Evolutionary conservation across 495 filamentous ascomycete genomes (phyloP).

Genomic region (Neurospora intermedia): DNA sequence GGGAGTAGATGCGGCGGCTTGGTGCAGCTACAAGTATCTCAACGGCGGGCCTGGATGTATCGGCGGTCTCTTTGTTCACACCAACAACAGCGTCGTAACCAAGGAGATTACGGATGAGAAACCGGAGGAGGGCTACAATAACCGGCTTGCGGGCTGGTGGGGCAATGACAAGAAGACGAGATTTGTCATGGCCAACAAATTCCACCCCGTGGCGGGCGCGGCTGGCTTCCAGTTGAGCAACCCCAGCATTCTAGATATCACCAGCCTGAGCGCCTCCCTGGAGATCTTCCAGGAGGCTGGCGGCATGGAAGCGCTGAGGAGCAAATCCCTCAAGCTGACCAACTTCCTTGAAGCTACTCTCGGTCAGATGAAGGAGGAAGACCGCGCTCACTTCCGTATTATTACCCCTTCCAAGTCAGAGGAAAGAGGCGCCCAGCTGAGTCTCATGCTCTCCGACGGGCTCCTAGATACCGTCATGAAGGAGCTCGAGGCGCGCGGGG

Average conservation of each 20-base stretch:
- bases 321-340: constrained; percentile 68
- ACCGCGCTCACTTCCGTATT: constrained; percentile 50
- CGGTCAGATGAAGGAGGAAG: constrained; percentile 30
- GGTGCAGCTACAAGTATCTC: constrained; percentile 97
- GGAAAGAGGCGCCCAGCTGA: constrained; percentile 80
- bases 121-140: constrained; percentile 31
- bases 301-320: constrained; percentile 55
- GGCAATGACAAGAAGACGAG: constrained; percentile 65
- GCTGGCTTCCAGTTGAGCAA: constrained; percentile 63
- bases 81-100: constrained; percentile 50
- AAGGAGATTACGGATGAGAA: constrained; percentile 23
- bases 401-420: constrained; percentile 68
- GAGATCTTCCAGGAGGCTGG: constrained; percentile 65
- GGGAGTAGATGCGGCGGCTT: constrained; percentile 93
- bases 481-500: constrained; percentile 53
- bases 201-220: constrained; percentile 60
- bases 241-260: constrained; percentile 54
- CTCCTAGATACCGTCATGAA: constrained; percentile 61
- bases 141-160: constrained; percentile 81
- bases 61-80: constrained; percentile 80
- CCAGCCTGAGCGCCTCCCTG: constrained; percentile 64
- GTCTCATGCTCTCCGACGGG: constrained; percentile 54
- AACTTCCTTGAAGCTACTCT: constrained; percentile 69
- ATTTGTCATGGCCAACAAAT: constrained; percentile 71
- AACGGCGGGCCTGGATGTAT: constrained; percentile 85